A percentile compares a stretch with the other conserved stretches of the same genome.
Evolutionary conservation across 2,329 filamentous ascomycete species (phyloP).

Genomic region (Exophiala spinifera): DNA sequence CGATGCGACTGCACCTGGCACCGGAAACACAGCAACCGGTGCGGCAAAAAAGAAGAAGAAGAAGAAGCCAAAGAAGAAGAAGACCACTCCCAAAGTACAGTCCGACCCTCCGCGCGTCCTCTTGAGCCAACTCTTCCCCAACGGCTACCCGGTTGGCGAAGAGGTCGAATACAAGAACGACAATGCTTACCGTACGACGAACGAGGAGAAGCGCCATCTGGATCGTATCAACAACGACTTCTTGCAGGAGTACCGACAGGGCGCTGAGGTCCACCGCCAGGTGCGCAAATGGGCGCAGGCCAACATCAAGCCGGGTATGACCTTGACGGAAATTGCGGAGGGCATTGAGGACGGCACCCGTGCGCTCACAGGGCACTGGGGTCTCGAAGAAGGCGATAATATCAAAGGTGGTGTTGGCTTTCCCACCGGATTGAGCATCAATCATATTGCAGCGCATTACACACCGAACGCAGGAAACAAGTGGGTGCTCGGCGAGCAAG

Average conservation of each 20-base stretch:
- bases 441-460: conserved; percentile 83
- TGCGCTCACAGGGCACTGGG: conserved; percentile 71
- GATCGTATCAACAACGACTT: conserved; percentile 79
- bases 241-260: conserved; percentile 75
- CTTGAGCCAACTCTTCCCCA: conserved; percentile 70
- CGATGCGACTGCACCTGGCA: conserved; percentile 43
- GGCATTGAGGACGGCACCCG: conserved; percentile 83
- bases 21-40: conserved; percentile 27
- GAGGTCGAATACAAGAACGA: conserved; percentile 75
- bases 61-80: conserved; percentile 73
- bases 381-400: conserved; percentile 73
- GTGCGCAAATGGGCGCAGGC: conserved; percentile 80
- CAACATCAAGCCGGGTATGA: conserved; percentile 76
- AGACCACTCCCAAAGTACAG: conserved; percentile 63
- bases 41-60: conserved; percentile 76
- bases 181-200: conserved; percentile 74
- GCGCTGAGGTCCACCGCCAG: conserved; percentile 84
- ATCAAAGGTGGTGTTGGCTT: conserved; percentile 81
- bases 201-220: conserved; percentile 78
- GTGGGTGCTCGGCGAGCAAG: conserved; percentile 60
- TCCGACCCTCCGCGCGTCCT: conserved; percentile 73
- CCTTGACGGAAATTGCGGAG: conserved; percentile 76
- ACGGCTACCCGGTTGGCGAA: conserved; percentile 73
- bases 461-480: conserved; percentile 87
- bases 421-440: conserved; percentile 77